Base-by-base conservation (phyloP, 2,329 filamentous ascomycete species). In the Magnaporthiopsis rhizophila region DNA sequence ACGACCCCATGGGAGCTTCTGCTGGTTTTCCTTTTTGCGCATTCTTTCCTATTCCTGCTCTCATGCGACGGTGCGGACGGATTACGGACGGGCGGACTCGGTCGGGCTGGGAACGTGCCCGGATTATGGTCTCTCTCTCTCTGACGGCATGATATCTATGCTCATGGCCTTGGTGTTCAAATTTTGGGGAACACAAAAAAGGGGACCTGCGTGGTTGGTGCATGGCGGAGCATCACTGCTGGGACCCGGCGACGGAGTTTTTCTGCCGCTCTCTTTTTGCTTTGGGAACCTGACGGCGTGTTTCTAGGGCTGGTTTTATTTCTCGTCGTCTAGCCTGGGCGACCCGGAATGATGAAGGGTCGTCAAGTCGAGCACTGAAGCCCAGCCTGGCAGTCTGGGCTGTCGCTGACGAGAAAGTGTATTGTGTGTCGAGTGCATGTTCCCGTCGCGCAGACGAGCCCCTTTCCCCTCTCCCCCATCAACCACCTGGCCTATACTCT, bases 51-150 rank as follows among this genome's bases (percentile, higher is more conserved):
- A n/a, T 50, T 50, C 45, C 45, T 50, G 45, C 26, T 26, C 45
- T 50, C 45, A 50, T 50, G 45, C 45, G 45, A 50, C n/a, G 45
- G 45, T 53, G 45, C 45, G 45, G 45, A 53, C 45, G 45, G 45
- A 53, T 24, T 24, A 53, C 45, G 57, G 57, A 63, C 62, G 62
- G 62, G 57, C 57, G 62, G 53, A 57, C 56, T 58, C 62, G 62
- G 62, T 58, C 26, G 57, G 57, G 30, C 57, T 58, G 57, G 57
- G 30, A 58, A 7, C 57, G 26, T 28, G 45, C 57, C 57, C 26
- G 57, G 57, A 28, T 58, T 58, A 53, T 58, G 57, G 57, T 58
- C 26, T 26, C 26, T 26, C 30, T 30, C 57, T 58, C 57, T 28
- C 57, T 28, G 26, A 15, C 30, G 26, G 30, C 57, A 58, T 58